Evolutionary conservation across 2,329 filamentous ascomycete species (phyloP).

Genomic region (Hymenoscyphus occultus): DNA sequence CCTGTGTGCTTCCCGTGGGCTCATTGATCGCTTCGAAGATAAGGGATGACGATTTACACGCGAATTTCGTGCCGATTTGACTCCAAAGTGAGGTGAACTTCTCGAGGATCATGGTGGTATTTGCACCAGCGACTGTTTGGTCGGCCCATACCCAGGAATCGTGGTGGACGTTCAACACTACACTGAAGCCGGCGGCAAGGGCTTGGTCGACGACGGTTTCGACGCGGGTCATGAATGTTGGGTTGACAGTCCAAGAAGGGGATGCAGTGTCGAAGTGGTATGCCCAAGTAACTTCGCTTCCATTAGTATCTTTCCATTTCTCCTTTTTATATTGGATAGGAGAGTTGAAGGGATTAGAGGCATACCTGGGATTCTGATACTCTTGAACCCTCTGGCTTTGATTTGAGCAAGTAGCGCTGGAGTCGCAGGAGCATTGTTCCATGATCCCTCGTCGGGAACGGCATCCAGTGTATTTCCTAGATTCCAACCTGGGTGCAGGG

Average conservation of each 20-base stretch:
- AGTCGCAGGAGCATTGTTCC: constrained; percentile 54
- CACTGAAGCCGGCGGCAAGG: constrained; percentile 48
- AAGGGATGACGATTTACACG: constrained; percentile 51
- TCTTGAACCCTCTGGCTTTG: constrained; percentile 54
- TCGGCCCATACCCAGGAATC: constrained; percentile 60
- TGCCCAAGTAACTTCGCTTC: constrained; percentile 51
- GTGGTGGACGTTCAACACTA: constrained; percentile 58
- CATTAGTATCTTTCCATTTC: neutral
- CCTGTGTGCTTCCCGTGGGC: constrained; percentile 50
- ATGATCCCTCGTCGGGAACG: constrained; percentile 52
- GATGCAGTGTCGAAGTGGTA: constrained; percentile 52
- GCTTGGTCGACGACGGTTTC: constrained; percentile 57
- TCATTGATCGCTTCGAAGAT: constrained; percentile 61
- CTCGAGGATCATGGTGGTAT: constrained; percentile 52
- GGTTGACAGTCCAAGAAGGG: constrained; percentile 53
- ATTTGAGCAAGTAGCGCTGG: constrained; percentile 49
- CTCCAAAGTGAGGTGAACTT: constrained; percentile 55
- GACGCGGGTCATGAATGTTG: constrained; percentile 54
- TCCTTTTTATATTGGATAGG: neutral
- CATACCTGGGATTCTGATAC: constrained; percentile 51
- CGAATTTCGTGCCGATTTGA: constrained; percentile 54
- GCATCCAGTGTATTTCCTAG: constrained; percentile 59
- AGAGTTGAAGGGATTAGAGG: neutral
- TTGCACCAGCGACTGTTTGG: constrained; percentile 44
- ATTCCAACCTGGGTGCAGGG: constrained; percentile 57